Conservation (phyloP, 306 rosid species). For the Betula pendula region DNA sequence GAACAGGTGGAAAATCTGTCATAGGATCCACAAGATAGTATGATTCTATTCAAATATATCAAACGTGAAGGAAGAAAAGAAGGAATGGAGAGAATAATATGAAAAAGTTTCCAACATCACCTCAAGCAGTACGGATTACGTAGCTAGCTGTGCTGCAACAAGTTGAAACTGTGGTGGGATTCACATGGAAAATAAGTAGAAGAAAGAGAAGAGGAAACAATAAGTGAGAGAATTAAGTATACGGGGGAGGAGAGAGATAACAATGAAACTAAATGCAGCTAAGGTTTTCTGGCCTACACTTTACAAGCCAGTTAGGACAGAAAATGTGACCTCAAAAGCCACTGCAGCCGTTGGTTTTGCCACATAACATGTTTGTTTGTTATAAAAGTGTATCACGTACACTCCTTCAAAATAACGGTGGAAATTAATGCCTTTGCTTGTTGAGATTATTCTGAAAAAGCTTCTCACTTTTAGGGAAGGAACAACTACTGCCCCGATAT, state of each 20-base stretch:
- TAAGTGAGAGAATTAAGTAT: constrained; percentile 6
- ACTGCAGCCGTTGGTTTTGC: constrained; percentile 38
- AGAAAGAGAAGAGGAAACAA: neutral
- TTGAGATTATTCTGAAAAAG: constrained; percentile 32
- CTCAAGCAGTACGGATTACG: neutral
- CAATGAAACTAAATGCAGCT: constrained; percentile 27
- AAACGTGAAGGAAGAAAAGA: too few species aligned
- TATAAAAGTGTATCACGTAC: constrained; percentile 25
- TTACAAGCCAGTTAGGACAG: constrained; percentile 51
- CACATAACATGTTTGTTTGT: constrained; percentile 37
- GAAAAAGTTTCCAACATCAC: neutral
- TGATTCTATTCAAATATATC: too few species aligned
- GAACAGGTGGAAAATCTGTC: too few species aligned
- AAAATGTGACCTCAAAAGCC: constrained; percentile 49
- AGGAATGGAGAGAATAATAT: neutral
- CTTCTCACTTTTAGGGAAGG: constrained; percentile 11
- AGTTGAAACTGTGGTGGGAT: neutral
- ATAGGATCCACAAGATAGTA: too few species aligned
- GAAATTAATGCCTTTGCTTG: constrained; percentile 34
- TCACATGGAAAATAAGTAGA: neutral
- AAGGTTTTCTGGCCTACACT: constrained; percentile 32
- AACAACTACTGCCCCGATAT: constrained; percentile 27
- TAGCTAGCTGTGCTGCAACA: neutral
- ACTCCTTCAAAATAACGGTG: constrained; percentile 23
- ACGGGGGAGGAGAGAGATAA: neutral